Base-by-base conservation (phyloP, 257 asterid species). In the Agastache rugosa region DNA sequence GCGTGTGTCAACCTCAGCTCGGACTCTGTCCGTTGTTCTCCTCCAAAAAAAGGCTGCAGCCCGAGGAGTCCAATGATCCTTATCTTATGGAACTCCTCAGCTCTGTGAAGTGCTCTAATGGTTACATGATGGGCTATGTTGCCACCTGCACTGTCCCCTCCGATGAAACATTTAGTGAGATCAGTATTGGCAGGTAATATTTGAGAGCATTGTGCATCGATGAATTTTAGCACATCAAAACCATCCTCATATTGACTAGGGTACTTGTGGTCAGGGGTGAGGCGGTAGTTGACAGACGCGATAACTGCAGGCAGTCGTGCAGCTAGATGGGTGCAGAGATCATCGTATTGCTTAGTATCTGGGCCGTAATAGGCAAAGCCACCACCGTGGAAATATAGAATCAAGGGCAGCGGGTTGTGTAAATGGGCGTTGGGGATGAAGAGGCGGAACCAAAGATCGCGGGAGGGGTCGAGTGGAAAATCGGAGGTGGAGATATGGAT, bases 361-460 rank as follows among this genome's bases (percentile, higher is more conserved):
- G 86, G 55, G 6, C 73, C 66, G 2, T 10, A 68, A 8, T 9
- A 9, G 17, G 47, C 1, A 62, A 79, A 82, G 6, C 86, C 86
- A 1, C 84, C 86, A 2, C 82, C 86, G 8, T 79, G 86, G 51
- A 55, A 72, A 37, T 72, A 76, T 29, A 76, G 23, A 9, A 79
- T 39, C 11, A 82, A 59, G 47, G 86, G 86, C 17, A 82, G 63
- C 10, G 15, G 5, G 3, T 5, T 8, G 10, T 11, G 1, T 45
- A 45, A 9, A 9, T 47, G 0, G 34, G 0, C 11, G 27, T 6
- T 0, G 25, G 88, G 85, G 56, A 25, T 8, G 68, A 72, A 84
- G 41, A 78, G 83, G 34, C 85, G 82, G 67, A 84, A 78, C 85
- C 85, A 81, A 8, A 78, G 72, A 63, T 69, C 20, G 64, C 80